Evolutionary conservation across 345 rosid species (phyloP).

Genomic region (Eucalyptus pauciflora): DNA sequence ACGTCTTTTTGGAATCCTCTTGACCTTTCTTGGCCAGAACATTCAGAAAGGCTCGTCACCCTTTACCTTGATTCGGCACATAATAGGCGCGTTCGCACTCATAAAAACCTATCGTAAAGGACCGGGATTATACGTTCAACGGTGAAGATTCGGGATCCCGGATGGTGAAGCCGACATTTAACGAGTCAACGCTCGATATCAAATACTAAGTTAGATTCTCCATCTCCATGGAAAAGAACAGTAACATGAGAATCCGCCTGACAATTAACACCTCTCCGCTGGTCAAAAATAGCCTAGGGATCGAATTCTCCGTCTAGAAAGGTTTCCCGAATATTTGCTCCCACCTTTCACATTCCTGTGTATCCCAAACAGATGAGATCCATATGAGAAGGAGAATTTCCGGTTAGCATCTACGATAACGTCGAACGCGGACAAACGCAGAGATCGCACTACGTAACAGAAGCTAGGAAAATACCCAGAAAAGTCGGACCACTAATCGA

Average conservation of each 20-base stretch:
- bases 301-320: not conserved
- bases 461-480: not conserved
- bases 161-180: not conserved
- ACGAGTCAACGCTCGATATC: not conserved
- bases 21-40: not conserved
- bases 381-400: not conserved
- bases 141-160: not conserved
- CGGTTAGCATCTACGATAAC: not conserved
- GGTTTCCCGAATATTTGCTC: not conserved
- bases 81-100: not conserved
- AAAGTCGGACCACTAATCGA: not conserved
- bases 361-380: not conserved
- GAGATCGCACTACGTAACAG: not conserved
- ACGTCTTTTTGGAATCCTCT: not conserved
- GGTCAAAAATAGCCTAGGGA: not conserved
- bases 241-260: not conserved
- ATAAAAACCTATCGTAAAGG: not conserved
- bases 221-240: not conserved
- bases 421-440: not conserved
- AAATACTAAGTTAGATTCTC: not conserved
- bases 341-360: not conserved
- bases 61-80: not conserved
- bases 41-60: not conserved
- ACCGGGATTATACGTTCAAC: not conserved
- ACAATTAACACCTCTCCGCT: not conserved